phyloP scores from a whole-genome alignment of 2,329 filamentous ascomycete species.

The Penicillium sp. region DNA sequence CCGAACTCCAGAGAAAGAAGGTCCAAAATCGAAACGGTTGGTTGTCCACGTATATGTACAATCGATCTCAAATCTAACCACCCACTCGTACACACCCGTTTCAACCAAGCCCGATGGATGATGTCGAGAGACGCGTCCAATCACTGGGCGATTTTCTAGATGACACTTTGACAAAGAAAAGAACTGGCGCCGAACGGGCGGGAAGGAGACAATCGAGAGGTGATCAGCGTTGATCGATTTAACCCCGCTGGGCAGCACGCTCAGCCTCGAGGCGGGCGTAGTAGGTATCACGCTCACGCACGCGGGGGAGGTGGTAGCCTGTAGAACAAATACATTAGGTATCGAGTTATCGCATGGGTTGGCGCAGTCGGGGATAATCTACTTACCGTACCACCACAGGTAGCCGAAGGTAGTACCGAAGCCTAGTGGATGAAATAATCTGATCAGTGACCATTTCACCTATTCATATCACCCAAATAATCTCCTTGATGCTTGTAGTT shows the following conservation, averaged over 20 bases:
- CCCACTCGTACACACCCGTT: conserved; percentile 20
- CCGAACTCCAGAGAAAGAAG: not conserved
- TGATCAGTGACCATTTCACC: conserved; percentile 15
- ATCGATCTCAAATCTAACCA: conserved; percentile 20
- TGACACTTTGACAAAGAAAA: conserved; percentile 19
- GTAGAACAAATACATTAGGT: conserved; percentile 7
- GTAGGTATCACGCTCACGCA: conserved; percentile 62
- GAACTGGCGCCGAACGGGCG: conserved; percentile 19
- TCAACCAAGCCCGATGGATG: conserved; percentile 8
- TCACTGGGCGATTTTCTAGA: conserved; percentile 8
- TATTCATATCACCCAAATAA: not conserved
- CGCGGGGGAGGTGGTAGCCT: conserved; percentile 65
- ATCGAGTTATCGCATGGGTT: not conserved
- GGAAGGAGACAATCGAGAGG: conserved; percentile 11
- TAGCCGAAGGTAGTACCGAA: conserved; percentile 63
- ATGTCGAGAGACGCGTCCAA: not conserved
- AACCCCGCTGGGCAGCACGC: conserved; percentile 46
- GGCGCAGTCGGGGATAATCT: conserved; percentile 8
- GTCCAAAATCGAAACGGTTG: conserved; percentile 23
- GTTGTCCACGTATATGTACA: conserved; percentile 33
- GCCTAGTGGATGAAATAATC: conserved; percentile 41
- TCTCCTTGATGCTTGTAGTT: not conserved
- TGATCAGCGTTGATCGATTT: conserved; percentile 21
- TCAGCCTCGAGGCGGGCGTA: conserved; percentile 64
- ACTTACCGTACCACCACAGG: conserved; percentile 65